Percentiles rank a stretch among this genome's conserved stretches.
Evolutionary conservation across 1,284 basidiomycete species (phyloP).

Genomic region (Moesziomyces antarcticus): DNA sequence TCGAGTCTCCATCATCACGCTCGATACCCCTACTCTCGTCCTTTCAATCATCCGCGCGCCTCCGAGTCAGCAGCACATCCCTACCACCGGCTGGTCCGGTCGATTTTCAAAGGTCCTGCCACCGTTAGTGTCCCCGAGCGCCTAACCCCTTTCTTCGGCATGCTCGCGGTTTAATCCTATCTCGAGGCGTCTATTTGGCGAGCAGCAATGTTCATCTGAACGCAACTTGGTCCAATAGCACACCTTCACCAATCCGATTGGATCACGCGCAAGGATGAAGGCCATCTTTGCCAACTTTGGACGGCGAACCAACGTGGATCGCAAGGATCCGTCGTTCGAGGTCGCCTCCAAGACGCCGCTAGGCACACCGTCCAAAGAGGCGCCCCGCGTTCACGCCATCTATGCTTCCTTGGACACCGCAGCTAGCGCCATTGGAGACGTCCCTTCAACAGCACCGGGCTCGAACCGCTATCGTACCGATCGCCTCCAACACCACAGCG

Average conservation of each 20-base stretch:
- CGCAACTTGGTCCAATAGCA: background rate
- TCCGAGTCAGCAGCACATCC: too few relatives aligned
- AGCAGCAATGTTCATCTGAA: background rate
- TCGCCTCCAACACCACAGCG: background rate
- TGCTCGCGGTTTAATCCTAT: background rate
- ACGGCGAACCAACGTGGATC: constrained; percentile 18
- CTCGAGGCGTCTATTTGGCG: background rate
- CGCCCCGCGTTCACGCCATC: background rate
- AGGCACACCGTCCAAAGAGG: background rate
- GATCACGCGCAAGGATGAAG: constrained; percentile 11
- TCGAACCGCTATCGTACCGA: background rate
- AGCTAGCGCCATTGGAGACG: constrained; percentile 22
- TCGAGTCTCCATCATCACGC: too few relatives aligned
- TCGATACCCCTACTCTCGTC: too few relatives aligned
- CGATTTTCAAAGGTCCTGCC: too few relatives aligned
- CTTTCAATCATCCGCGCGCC: too few relatives aligned
- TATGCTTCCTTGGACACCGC: constrained; percentile 13
- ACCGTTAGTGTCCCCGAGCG: too few relatives aligned
- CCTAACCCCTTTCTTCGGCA: background rate
- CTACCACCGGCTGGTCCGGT: too few relatives aligned
- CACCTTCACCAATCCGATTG: background rate
- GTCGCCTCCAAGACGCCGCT: constrained; percentile 1
- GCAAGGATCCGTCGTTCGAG: constrained; percentile 3
- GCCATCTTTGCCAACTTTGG: constrained; percentile 35
- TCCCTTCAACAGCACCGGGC: background rate